Evolutionary conservation across 176 grass and related monocot species (phyloP).

Genomic region (Musa acuminata): DNA sequence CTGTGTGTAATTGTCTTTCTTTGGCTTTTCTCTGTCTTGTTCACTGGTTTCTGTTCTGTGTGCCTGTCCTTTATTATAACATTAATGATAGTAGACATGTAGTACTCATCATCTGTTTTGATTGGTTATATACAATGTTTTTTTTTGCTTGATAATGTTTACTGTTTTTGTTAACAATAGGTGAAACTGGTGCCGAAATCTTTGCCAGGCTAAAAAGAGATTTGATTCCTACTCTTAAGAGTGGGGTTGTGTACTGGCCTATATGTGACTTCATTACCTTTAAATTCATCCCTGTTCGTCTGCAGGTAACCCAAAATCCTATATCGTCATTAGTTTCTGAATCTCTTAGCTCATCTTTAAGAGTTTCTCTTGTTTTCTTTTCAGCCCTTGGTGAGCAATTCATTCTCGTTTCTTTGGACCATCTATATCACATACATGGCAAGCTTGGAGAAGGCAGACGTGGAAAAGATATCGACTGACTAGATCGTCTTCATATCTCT

Average conservation of each 20-base stretch:
- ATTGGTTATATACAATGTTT: no score
- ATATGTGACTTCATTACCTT: slow-evolving; percentile 95
- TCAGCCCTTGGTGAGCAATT: slow-evolving; percentile 93
- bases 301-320: slow-evolving; percentile 44
- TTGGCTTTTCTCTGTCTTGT: neutral
- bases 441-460: slow-evolving; percentile 60
- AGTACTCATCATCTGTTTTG: no score
- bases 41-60: no score
- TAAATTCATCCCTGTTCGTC: slow-evolving; percentile 87
- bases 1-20: neutral
- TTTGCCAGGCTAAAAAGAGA: slow-evolving; percentile 87
- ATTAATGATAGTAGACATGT: no score
- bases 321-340: neutral
- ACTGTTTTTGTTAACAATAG: slow-evolving; percentile 29
- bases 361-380: slow-evolving; percentile 10
- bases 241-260: slow-evolving; percentile 85
- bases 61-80: no score
- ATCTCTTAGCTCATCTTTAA: neutral
- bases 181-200: slow-evolving; percentile 65
- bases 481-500: slow-evolving; percentile 2
- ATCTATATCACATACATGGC: slow-evolving; percentile 99
- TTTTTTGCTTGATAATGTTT: slow-evolving; percentile 1
- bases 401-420: slow-evolving; percentile 95
- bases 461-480: slow-evolving; percentile 34
- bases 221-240: slow-evolving; percentile 66